Evolutionary conservation across 1,139 yeast species (phyloP).

Genomic region (Candida gigantensis): DNA sequence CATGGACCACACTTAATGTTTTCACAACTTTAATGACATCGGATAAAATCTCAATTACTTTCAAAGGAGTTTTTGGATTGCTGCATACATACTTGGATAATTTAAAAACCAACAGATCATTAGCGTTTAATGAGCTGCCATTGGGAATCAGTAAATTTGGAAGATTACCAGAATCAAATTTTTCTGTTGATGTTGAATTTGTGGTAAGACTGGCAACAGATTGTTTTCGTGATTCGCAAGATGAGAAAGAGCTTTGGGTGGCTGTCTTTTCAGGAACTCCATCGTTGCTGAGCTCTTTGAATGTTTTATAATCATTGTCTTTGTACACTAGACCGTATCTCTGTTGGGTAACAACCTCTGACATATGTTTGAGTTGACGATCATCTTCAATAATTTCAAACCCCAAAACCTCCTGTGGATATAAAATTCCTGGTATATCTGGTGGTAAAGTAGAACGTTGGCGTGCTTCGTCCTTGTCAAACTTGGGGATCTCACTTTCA

Average conservation of each 20-base stretch:
- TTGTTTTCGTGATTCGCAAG: conserved; percentile 7
- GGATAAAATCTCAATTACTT: conserved; percentile 32
- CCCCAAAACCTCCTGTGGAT: conserved; percentile 27
- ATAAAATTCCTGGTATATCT: conserved; percentile 29
- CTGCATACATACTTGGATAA: conserved; percentile 14
- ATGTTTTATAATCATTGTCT: conserved; percentile 24
- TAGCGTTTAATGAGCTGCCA: conserved; percentile 5
- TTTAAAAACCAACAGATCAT: conserved; percentile 9
- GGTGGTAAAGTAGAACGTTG: conserved; percentile 31
- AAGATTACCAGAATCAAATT: too few relatives aligned
- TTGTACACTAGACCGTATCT: conserved; percentile 30
- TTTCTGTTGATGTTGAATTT: neutral
- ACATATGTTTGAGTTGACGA: conserved; percentile 1
- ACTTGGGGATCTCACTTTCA: conserved; percentile 9
- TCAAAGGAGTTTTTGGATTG: conserved; percentile 21
- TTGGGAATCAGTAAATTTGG: too few relatives aligned
- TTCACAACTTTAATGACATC: conserved; percentile 36
- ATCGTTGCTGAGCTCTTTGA: conserved; percentile 16
- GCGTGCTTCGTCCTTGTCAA: conserved; percentile 11
- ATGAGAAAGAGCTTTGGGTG: conserved; percentile 9
- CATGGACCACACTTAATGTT: conserved; percentile 41
- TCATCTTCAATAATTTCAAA: conserved; percentile 9
- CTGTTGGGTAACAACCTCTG: conserved; percentile 13
- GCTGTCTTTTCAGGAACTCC: neutral
- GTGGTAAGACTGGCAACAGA: conserved; percentile 6